Conservation (phyloP, 2,329 filamentous ascomycete genomes). For the Claviceps capensis region DNA sequence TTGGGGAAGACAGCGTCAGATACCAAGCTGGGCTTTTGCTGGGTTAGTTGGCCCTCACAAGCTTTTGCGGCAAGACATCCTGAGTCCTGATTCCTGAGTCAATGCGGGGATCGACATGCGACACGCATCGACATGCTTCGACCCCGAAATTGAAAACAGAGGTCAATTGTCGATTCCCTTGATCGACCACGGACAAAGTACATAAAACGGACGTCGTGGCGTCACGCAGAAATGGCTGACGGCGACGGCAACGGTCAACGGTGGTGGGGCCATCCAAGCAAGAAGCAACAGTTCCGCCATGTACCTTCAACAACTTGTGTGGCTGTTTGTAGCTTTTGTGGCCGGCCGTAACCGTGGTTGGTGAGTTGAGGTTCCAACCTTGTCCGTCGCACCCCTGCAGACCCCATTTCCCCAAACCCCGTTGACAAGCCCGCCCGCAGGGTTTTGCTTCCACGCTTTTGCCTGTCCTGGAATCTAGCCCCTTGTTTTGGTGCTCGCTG, state of each 20-base stretch:
- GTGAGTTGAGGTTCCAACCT: neutral
- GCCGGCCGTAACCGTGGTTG: neutral
- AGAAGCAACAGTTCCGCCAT: neutral
- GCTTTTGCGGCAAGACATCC: neutral
- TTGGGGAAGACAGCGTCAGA: too few relatives aligned
- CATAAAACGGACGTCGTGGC: neutral
- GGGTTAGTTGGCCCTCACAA: neutral
- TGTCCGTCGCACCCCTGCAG: neutral
- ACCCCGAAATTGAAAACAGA: neutral
- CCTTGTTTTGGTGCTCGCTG: neutral
- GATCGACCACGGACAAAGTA: neutral
- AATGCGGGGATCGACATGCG: neutral
- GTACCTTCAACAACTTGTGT: too few relatives aligned
- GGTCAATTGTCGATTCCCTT: neutral
- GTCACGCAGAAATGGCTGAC: neutral
- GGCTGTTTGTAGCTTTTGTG: constrained; percentile 1
- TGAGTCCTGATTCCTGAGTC: neutral
- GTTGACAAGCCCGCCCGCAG: neutral
- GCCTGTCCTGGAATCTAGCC: neutral
- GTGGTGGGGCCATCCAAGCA: neutral
- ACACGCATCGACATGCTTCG: neutral
- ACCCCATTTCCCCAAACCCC: neutral
- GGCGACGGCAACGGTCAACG: neutral
- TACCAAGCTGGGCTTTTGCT: neutral
- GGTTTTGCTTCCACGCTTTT: neutral